Evolutionary conservation across 2,329 filamentous ascomycete species (phyloP), one percentile per base, ranked within the genome.

Genomic region (Diplocarpon mali): DNA sequence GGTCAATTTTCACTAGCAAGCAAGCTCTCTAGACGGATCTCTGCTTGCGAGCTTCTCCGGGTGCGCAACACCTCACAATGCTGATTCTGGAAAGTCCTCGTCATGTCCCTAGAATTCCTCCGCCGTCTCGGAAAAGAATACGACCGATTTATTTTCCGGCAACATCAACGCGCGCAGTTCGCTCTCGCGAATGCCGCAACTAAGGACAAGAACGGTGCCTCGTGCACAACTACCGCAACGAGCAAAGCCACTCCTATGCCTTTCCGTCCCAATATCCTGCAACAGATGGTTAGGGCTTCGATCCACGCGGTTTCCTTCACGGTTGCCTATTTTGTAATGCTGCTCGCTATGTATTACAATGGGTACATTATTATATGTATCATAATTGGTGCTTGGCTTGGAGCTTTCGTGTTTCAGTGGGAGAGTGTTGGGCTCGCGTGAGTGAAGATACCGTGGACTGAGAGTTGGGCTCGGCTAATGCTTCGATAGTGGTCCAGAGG

Each of bases 281-380:
- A 90, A 62, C 85, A 90, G 59, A 65, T 72, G 0, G 59, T 83
- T 3, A 73, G 84, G 6, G 79, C 84, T 0, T 50, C 79, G 3
- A 61, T 90, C 15, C 83, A 89, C 54, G 78, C 79, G 65, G 45
- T 77, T 3, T 82, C 85, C 53, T 86, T 90, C 56, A 78, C 76
- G 0, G 72, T 87, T 1, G 84, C 83, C 2, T 92, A 90, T 61
- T 78, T 90, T 54, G 64, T 90, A 57, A 90, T 92, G 85, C 65
- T 83, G 66, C 64, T 60, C n/a, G 71, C 71, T 51, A 76, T 76
- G 71, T 76, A 77, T 60, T 78, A 72, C 64, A 78, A 77, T 54
- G 76, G 80, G 9, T 92, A 86, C 63, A 72, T 92, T 51, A 85
- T 92, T 61, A 80, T 90, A 47, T 85, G 78, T 54, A 86, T 92